Conservation (phyloP, 164 flowering plant species). For the Tinospora cordifolia region DNA sequence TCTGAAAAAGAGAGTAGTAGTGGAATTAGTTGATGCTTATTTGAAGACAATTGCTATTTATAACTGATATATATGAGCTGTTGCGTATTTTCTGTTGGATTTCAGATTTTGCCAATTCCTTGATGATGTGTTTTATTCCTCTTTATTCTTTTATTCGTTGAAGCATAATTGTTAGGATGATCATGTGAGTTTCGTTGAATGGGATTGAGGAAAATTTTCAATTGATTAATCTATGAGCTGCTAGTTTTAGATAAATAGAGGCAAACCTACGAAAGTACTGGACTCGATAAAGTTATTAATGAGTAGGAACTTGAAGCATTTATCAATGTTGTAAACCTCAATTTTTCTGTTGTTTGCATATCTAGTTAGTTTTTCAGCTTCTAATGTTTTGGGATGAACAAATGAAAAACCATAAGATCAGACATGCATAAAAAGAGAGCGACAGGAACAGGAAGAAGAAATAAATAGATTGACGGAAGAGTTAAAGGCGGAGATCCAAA, state of each 20-base stretch:
- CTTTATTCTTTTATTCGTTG: neutral
- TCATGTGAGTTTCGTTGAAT: neutral
- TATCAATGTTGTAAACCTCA: neutral
- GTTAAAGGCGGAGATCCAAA: constrained; percentile 50
- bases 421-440: constrained; percentile 1
- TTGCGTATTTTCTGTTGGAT: neutral
- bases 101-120: neutral
- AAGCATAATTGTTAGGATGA: neutral
- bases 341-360: constrained; percentile 9
- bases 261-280: neutral
- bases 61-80: neutral
- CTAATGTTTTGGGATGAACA: constrained; percentile 7
- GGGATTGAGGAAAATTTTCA: neutral
- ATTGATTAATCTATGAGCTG: neutral
- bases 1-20: neutral
- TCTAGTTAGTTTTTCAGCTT: constrained; percentile 14
- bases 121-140: neutral
- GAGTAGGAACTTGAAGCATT: constrained; percentile 4
- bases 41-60: neutral
- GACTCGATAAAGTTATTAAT: neutral
- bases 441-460: neutral
- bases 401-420: constrained; percentile 11
- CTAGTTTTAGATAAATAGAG: constrained; percentile 7
- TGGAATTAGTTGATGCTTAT: neutral
- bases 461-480: constrained; percentile 8